These are phyloP conservation scores for Viridothelium virens DNA, from an alignment of 495 filamentous ascomycete genomes.

Conservation along the genomic window DNA sequence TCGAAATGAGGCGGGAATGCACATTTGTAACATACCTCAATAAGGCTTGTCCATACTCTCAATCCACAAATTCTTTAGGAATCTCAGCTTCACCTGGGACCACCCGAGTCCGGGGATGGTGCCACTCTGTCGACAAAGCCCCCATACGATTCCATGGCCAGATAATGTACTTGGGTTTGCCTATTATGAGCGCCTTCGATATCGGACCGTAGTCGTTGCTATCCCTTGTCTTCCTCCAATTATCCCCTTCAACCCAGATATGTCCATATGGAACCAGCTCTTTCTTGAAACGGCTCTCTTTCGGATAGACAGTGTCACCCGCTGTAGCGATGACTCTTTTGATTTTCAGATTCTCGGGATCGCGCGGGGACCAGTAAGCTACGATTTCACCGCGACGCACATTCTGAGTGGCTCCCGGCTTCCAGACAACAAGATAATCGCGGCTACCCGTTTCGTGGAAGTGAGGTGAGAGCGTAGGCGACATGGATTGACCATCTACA, in stretches of 20 bases:
- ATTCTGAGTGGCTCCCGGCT: slow-evolving; percentile 9
- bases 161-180: slow-evolving; percentile 20
- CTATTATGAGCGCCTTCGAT: slow-evolving; percentile 19
- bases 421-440: slow-evolving; percentile 22
- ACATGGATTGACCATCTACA: slow-evolving; percentile 31
- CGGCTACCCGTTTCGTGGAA: slow-evolving; percentile 24
- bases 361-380: slow-evolving; percentile 30
- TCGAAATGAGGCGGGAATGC: background rate
- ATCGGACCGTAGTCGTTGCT: slow-evolving; percentile 35
- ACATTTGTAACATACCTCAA: background rate
- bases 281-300: slow-evolving; percentile 14
- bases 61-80: background rate
- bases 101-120: slow-evolving; percentile 1
- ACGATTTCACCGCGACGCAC: slow-evolving; percentile 31
- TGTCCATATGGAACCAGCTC: slow-evolving; percentile 30
- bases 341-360: slow-evolving; percentile 26
- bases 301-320: slow-evolving; percentile 30
- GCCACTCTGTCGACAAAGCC: background rate
- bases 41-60: background rate
- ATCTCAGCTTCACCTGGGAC: background rate
- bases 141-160: slow-evolving; percentile 16
- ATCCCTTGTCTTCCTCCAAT: slow-evolving; percentile 31
- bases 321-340: slow-evolving; percentile 33
- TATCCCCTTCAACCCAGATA: slow-evolving; percentile 39
- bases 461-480: slow-evolving; percentile 31